Conservation (phyloP, 768 basidiomycete species). For the Leccinellum rugosiceps region DNA sequence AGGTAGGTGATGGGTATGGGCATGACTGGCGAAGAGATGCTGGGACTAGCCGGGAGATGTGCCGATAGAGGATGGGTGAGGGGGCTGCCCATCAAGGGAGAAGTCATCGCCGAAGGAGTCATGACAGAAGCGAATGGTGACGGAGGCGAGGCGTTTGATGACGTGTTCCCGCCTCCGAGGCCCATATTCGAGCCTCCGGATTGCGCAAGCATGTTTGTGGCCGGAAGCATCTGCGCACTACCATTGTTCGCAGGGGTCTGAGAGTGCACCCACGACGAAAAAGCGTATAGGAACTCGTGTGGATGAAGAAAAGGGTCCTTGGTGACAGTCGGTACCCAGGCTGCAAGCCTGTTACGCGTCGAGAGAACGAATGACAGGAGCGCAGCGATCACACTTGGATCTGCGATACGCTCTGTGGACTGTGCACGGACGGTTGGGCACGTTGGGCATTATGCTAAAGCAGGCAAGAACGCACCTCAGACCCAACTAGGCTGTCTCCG, state of each 20-base stretch:
- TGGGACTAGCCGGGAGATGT: slow-evolving; percentile 18
- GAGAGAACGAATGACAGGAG: slow-evolving; percentile 67
- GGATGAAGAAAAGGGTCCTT: slow-evolving; percentile 82
- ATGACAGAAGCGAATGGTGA: slow-evolving; percentile 6
- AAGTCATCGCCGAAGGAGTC: slow-evolving; percentile 1
- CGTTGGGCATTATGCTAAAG: background rate
- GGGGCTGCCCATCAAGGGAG: slow-evolving; percentile 10
- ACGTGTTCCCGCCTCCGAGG: slow-evolving; percentile 10
- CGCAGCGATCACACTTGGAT: slow-evolving; percentile 68
- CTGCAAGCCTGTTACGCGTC: slow-evolving; percentile 66
- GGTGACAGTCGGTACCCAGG: slow-evolving; percentile 48
- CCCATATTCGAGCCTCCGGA: slow-evolving; percentile 12
- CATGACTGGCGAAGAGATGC: background rate
- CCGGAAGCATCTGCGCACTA: slow-evolving; percentile 28
- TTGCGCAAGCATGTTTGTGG: slow-evolving; percentile 24
- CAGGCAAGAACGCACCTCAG: slow-evolving; percentile 46
- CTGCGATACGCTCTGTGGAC: slow-evolving; percentile 71
- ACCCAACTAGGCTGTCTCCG: slow-evolving; percentile 55
- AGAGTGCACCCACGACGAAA: slow-evolving; percentile 34
- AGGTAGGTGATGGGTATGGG: slow-evolving; percentile 16
- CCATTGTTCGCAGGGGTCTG: slow-evolving; percentile 14
- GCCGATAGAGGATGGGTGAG: background rate
- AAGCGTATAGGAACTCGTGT: slow-evolving; percentile 47
- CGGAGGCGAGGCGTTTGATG: slow-evolving; percentile 19
- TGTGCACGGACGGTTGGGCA: slow-evolving; percentile 24